Evolutionary conservation across 805 yeast species (phyloP).

Genomic region (Yueomyces sinensis): DNA sequence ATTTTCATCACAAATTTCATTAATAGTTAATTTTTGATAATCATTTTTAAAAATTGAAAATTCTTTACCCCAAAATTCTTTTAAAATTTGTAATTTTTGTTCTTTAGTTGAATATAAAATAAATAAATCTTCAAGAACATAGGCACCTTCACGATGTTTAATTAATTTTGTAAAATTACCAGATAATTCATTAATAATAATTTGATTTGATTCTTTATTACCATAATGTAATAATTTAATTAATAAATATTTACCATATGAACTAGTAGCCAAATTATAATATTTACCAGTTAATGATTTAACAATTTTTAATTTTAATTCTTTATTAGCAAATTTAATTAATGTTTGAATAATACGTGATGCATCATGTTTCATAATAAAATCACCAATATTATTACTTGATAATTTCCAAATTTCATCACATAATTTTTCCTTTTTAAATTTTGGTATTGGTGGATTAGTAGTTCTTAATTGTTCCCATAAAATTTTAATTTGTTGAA

Average conservation of each 20-base stretch:
- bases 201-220: conserved; percentile 60
- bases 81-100: conserved; percentile 80
- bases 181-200: conserved; percentile 72
- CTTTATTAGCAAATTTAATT: conserved; percentile 72
- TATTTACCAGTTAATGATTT: conserved; percentile 58
- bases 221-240: conserved; percentile 90
- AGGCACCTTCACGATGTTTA: conserved; percentile 97
- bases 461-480: conserved; percentile 91
- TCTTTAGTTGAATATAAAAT: conserved; percentile 73
- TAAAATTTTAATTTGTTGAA: conserved; percentile 67
- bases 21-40: conserved; percentile 47
- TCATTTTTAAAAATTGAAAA: conserved; percentile 80
- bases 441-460: conserved; percentile 67
- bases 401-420: conserved; percentile 77
- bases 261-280: conserved; percentile 75
- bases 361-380: conserved; percentile 91
- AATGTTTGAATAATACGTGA: conserved; percentile 92
- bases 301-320: conserved; percentile 61
- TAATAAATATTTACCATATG: conserved; percentile 86
- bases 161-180: conserved; percentile 83
- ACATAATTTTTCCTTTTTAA: conserved; percentile 61
- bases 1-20: conserved; percentile 50
- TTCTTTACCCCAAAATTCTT: conserved; percentile 95
- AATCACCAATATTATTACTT: conserved; percentile 63
- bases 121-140: conserved; percentile 87